Base-by-base conservation (phyloP, 352 stramenopile genomes). In the Phytophthora syringae region DNA sequence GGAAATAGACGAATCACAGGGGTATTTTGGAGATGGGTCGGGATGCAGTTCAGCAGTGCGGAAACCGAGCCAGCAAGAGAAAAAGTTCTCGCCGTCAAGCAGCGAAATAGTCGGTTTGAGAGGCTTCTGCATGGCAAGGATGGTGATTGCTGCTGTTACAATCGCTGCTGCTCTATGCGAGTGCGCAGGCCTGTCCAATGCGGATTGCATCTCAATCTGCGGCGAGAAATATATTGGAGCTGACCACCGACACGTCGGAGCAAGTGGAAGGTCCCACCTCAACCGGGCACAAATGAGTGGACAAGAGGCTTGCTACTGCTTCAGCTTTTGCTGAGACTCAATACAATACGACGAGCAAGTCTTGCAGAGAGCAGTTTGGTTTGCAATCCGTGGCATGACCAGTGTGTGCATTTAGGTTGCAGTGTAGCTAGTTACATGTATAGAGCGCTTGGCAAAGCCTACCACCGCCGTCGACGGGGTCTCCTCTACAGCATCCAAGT, bases 401-500 rank as follows among this genome's bases (percentile, higher is more conserved):
- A n/a, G n/a, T n/a, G n/a, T n/a, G n/a, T n/a, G n/a, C n/a, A n/a
- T n/a, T n/a, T n/a, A n/a, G n/a, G n/a, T n/a, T n/a, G n/a, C n/a
- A n/a, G n/a, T n/a, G n/a, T n/a, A n/a, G n/a, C n/a, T n/a, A n/a
- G n/a, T n/a, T n/a, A n/a, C n/a, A n/a, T n/a, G n/a, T 61, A 67
- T 55, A 67, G 52, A 62, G 52, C 28, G n/a, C n/a, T n/a, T n/a
- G n/a, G n/a, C n/a, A n/a, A n/a, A n/a, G n/a, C n/a, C n/a, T n/a
- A n/a, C n/a, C n/a, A n/a, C n/a, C n/a, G n/a, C n/a, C n/a, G n/a
- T n/a, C n/a, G n/a, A n/a, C n/a, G n/a, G n/a, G 20, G 49, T 60
- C 63, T 63, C 63, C 63, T 71, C 63, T 71, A 71, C 61, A 34
- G 61, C 52, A 64, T 54, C 60, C 52, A 53, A n/a, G 36, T 39